These are phyloP conservation scores for Zea luxurians DNA, from an alignment of 176 grass and related monocot species.

Conservation along the genomic window DNA sequence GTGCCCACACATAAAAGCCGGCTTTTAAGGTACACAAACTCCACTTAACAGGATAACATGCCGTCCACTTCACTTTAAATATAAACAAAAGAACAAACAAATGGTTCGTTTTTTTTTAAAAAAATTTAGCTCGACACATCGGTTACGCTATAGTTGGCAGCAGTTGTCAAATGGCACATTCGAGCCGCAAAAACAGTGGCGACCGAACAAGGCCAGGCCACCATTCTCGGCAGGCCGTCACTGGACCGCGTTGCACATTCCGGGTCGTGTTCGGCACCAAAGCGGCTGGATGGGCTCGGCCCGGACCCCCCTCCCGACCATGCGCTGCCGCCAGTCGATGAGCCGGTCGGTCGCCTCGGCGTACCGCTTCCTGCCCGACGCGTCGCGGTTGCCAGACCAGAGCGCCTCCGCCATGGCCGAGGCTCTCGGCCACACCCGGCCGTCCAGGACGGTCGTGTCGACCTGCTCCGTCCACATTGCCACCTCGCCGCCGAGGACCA, in stretches of 20 bases:
- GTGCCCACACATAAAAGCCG: conserved; percentile 36
- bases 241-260: conserved; percentile 75
- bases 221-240: conserved; percentile 24
- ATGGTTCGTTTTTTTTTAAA: neutral
- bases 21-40: conserved; percentile 42
- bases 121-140: neutral
- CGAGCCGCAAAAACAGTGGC: no score
- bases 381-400: conserved; percentile 86
- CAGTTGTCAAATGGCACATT: neutral
- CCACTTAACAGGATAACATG: conserved; percentile 33
- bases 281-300: conserved; percentile 92
- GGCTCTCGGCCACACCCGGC: conserved; percentile 65
- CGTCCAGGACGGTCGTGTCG: conserved; percentile 64
- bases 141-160: neutral
- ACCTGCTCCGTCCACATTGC: conserved; percentile 88
- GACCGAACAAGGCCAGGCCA: no score
- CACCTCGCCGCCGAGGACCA: conserved; percentile 87
- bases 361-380: conserved; percentile 58
- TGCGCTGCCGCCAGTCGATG: conserved; percentile 73
- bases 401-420: conserved; percentile 76
- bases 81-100: conserved; percentile 20
- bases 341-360: conserved; percentile 82
- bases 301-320: conserved; percentile 69
- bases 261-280: conserved; percentile 68
- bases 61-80: conserved; percentile 42